A percentile compares a stretch with the other conserved stretches of the same genome.
phyloP scores from a whole-genome alignment of 1,139 yeast genomes.

The Arxiozyma slooffiae region DNA sequence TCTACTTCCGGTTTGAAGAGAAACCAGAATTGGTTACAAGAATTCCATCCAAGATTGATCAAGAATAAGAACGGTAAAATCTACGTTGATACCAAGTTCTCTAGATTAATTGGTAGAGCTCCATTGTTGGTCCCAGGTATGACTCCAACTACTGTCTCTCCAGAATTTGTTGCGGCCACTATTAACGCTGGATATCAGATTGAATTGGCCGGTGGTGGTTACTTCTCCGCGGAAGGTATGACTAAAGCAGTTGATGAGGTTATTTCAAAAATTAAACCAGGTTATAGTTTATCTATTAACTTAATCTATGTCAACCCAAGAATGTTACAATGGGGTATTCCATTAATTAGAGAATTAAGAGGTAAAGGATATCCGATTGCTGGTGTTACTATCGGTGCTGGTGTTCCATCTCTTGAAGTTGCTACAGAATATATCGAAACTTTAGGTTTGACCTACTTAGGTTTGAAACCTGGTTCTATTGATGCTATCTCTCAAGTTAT shows the following conservation, averaged over 20 bases:
- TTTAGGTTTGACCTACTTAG: slow-evolving; percentile 85
- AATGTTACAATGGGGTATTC: slow-evolving; percentile 98
- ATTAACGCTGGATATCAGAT: slow-evolving; percentile 94
- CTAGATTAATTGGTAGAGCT: slow-evolving; percentile 85
- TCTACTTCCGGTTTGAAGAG: slow-evolving; percentile 56
- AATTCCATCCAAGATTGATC: slow-evolving; percentile 76
- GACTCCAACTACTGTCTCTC: slow-evolving; percentile 96
- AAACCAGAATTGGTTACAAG: slow-evolving; percentile 86
- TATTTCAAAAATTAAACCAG: slow-evolving; percentile 58
- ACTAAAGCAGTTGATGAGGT: slow-evolving; percentile 67
- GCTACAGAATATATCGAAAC: slow-evolving; percentile 93
- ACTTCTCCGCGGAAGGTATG: slow-evolving; percentile 64
- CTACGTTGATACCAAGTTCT: slow-evolving; percentile 87
- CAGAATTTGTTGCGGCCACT: slow-evolving; percentile 87
- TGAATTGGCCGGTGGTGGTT: slow-evolving; percentile 98
- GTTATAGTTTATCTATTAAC: slow-evolving; percentile 83
- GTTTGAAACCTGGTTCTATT: slow-evolving; percentile 94
- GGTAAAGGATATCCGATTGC: slow-evolving; percentile 91
- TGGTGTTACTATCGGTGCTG: slow-evolving; percentile 96
- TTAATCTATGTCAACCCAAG: slow-evolving; percentile 93
- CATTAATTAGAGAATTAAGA: slow-evolving; percentile 81
- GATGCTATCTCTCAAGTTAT: slow-evolving; percentile 85
- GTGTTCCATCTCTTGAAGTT: slow-evolving; percentile 96
- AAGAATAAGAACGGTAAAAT: slow-evolving; percentile 64
- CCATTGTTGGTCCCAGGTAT: slow-evolving; percentile 98